Base-by-base conservation (phyloP, 441 rosid species). In the Erodium chrysanthum region DNA sequence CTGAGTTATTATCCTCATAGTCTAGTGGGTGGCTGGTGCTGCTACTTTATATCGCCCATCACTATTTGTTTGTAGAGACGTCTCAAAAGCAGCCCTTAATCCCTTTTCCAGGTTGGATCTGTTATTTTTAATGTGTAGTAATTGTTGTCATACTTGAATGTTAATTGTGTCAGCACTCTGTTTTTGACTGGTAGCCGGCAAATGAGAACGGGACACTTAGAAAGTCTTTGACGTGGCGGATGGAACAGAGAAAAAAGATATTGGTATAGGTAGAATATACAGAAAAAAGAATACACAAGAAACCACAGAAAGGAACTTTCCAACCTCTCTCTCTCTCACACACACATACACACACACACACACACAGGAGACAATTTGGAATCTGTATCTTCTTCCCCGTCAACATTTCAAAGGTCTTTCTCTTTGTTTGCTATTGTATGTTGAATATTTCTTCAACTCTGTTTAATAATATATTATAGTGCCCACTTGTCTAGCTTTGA, bases 321-420 rank as follows among this genome's bases (percentile, higher is more conserved):
- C 23, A 7, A 7, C 25, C 61, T 11, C 14, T 11, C 15, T 33
- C 8, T 33, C 15, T 44, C n/a, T 44, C 50, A 11, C 44, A 35
- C 14, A 0, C 21, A 15, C 25, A 18, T n/a, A n/a, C n/a, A n/a
- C n/a, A n/a, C n/a, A n/a, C n/a, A n/a, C 50, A 11, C 44, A 35
- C 14, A 0, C 21, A 15, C 25, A 18, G 25, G 61, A 18, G 22
- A 11, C 61, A 21, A 54, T 54, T 54, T 54, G 10, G 61, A 54
- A 54, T 20, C 25, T 54, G 25, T 54, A 20, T 54, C 61, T 54
- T 20, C 27, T 54, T 21, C 23, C 1, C 8, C 5, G 61, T 54
- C 61, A 54, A 54, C 23, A 21, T 54, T 54, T 18, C 61, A 20
- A 54, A 54, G 61, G 61, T 54, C 61, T 54, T 54, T 54, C 61